A percentile compares a stretch with the other conserved stretches of the same genome.
These are phyloP conservation scores for Kockiozyma suomiensis DNA, from an alignment of 805 yeast genomes.

Conservation along the genomic window DNA sequence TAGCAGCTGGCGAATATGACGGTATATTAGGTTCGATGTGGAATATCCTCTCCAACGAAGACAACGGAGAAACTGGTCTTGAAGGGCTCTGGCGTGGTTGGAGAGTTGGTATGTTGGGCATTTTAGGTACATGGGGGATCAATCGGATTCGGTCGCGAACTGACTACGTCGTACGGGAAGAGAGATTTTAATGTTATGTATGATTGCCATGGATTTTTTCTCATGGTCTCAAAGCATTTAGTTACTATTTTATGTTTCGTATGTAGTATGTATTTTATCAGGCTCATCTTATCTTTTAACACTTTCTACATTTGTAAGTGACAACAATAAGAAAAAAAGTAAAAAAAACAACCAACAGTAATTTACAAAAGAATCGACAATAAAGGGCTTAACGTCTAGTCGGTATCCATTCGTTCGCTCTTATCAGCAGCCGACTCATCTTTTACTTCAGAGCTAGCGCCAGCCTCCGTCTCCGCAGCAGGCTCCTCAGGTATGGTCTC, in stretches of 20 bases:
- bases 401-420: conserved; percentile 26
- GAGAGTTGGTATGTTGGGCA: conserved; percentile 80
- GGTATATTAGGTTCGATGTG: conserved; percentile 60
- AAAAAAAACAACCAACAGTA: no score
- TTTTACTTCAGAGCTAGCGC: neutral
- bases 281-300: neutral
- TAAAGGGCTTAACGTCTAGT: conserved; percentile 6
- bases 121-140: conserved; percentile 82
- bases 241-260: no score
- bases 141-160: conserved; percentile 52
- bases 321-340: no score
- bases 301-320: neutral
- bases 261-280: neutral
- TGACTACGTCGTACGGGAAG: conserved; percentile 23
- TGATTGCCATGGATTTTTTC: no score
- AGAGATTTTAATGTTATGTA: conserved; percentile 21
- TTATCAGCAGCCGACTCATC: neutral
- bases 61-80: conserved; percentile 50
- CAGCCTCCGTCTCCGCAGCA: conserved; percentile 14
- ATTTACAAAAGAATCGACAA: neutral
- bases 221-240: no score
- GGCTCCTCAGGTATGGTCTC: conserved; percentile 30
- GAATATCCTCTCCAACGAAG: conserved; percentile 50
- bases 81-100: conserved; percentile 81
- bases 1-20: conserved; percentile 58